Evolutionary conservation across 352 stramenopile genomes (phyloP).

Genomic region (Pythium dissotocum): DNA sequence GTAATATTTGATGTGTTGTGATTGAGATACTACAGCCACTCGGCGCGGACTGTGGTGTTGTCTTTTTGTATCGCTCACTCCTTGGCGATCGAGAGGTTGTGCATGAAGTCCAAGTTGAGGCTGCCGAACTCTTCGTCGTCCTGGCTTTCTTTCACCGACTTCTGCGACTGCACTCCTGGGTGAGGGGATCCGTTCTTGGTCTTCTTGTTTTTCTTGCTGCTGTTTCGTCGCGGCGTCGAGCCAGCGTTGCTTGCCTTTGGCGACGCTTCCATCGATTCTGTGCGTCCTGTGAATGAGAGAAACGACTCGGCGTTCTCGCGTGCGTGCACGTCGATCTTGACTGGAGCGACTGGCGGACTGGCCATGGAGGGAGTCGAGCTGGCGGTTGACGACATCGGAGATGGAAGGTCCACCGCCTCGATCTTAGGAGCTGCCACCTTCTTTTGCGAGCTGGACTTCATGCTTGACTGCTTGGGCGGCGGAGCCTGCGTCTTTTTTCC

Average conservation of each 20-base stretch:
- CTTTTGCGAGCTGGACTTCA: background rate
- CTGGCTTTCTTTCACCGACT: slow-evolving; percentile 35
- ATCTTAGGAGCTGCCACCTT: background rate
- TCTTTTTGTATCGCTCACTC: slow-evolving; percentile 22
- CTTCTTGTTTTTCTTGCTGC: slow-evolving; percentile 18
- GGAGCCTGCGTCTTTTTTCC: background rate
- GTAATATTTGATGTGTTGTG: background rate
- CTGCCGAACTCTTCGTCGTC: slow-evolving; percentile 49
- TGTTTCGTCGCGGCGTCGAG: slow-evolving; percentile 7
- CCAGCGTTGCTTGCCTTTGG: slow-evolving; percentile 3
- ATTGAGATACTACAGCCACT: background rate
- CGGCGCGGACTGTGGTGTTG: background rate
- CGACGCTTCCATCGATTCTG: slow-evolving; percentile 6
- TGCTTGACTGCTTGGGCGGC: background rate
- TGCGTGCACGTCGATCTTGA: background rate
- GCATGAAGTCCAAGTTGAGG: slow-evolving; percentile 86
- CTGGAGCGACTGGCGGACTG: slow-evolving; percentile 7
- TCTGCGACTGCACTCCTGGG: slow-evolving; percentile 20
- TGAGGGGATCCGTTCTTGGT: slow-evolving; percentile 15
- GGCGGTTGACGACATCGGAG: background rate
- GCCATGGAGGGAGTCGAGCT: slow-evolving; percentile 3
- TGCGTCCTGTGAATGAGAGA: slow-evolving; percentile 29
- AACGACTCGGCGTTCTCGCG: slow-evolving; percentile 26
- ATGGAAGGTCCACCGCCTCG: slow-evolving; percentile 1
- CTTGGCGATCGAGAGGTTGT: slow-evolving; percentile 37